These are phyloP conservation scores for Epicoccum sorghinum DNA, from an alignment of 2,329 filamentous ascomycete species.

Conservation along the genomic window DNA sequence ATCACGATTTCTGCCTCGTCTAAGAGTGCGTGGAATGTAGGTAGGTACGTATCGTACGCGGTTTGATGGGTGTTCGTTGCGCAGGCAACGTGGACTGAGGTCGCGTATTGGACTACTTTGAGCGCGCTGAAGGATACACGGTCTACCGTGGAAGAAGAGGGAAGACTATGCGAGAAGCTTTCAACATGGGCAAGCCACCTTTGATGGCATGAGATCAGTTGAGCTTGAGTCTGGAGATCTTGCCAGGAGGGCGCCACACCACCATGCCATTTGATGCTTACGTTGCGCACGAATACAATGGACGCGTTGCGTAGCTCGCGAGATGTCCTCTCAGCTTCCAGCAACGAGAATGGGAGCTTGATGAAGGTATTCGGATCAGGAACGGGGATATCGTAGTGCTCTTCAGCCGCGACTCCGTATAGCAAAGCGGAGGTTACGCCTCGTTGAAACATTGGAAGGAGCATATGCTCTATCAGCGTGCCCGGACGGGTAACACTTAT, in stretches of 20 bases:
- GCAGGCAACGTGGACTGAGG: conserved; percentile 18
- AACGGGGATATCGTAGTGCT: conserved; percentile 10
- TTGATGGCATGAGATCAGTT: conserved; percentile 23
- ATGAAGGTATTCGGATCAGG: conserved; percentile 3
- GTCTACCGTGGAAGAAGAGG: conserved; percentile 18
- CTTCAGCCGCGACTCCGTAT: conserved; percentile 23
- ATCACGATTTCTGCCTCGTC: conserved; percentile 27
- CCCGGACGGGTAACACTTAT: too few species aligned
- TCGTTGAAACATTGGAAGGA: conserved; percentile 31
- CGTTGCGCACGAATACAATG: conserved; percentile 17
- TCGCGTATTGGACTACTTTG: conserved; percentile 21
- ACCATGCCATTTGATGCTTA: conserved; percentile 1
- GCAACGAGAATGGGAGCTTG: conserved; percentile 9
- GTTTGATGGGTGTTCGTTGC: conserved; percentile 15
- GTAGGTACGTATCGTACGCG: conserved; percentile 23
- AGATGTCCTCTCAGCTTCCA: conserved; percentile 24
- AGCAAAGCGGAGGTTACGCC: conserved; percentile 25
- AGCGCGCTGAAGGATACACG: conserved; percentile 19
- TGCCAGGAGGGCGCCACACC: conserved; percentile 1
- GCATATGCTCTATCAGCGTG: conserved; percentile 20
- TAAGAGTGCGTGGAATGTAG: conserved; percentile 23
- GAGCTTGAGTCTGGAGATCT: conserved; percentile 12
- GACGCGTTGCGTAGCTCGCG: conserved; percentile 30
- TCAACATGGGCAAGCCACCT: conserved; percentile 18
- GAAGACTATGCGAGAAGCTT: conserved; percentile 8